Evolutionary conservation across 371 early-diverging fungal species (phyloP).

Genomic region (Mucor velutinosus): DNA sequence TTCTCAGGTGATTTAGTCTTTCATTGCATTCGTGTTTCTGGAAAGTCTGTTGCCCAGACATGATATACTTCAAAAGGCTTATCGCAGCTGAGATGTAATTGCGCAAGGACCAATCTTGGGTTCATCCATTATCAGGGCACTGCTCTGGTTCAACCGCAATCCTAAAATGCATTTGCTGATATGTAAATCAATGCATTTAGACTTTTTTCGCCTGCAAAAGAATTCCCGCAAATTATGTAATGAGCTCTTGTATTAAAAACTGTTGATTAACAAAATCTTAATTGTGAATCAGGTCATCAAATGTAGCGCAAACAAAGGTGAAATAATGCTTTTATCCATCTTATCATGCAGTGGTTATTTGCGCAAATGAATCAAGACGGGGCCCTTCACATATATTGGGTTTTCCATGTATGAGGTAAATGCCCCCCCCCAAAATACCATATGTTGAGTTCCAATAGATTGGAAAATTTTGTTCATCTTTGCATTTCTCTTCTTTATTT

Average conservation of each 20-base stretch:
- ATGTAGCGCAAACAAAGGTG: background rate
- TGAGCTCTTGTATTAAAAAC: background rate
- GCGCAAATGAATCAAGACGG: background rate
- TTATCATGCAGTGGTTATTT: background rate
- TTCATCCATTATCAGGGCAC: background rate
- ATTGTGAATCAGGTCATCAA: background rate
- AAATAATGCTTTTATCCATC: background rate
- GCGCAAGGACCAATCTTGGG: background rate
- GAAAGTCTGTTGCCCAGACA: background rate
- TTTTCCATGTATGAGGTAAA: background rate
- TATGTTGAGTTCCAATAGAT: background rate
- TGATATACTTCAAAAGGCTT: background rate
- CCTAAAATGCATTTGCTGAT: too few species aligned
- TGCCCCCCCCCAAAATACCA: background rate
- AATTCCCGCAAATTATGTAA: background rate
- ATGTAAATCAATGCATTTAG: background rate
- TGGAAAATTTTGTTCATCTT: background rate
- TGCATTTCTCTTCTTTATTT: background rate
- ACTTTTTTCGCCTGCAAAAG: too few species aligned
- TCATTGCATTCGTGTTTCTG: background rate
- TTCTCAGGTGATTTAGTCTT: background rate
- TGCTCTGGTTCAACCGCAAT: background rate
- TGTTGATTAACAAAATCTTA: background rate
- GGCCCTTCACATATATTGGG: background rate
- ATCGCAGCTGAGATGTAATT: background rate